phyloP scores from a whole-genome alignment of 1,139 yeast species.

The Geotrichum restrictum region DNA sequence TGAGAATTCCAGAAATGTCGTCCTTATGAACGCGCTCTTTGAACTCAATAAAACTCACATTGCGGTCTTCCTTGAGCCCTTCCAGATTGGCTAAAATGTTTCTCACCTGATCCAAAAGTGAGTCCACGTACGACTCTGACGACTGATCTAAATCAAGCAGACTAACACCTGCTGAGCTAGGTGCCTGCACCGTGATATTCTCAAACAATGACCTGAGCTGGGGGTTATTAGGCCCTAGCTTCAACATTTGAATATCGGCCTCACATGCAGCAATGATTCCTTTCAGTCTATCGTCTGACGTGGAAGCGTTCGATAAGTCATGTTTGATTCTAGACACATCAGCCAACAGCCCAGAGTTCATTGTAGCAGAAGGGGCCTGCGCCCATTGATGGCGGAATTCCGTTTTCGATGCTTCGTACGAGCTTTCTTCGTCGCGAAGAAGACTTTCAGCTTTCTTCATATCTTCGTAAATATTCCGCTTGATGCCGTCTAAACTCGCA shows the following conservation, averaged over 20 bases:
- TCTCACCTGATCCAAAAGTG: conserved; percentile 47
- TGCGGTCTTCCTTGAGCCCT: conserved; percentile 56
- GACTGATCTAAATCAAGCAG: conserved; percentile 62
- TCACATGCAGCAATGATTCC: conserved; percentile 41
- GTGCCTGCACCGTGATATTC: conserved; percentile 23
- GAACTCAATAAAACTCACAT: conserved; percentile 57
- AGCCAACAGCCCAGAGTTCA: conserved; percentile 42
- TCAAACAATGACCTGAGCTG: conserved; percentile 34
- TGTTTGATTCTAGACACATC: conserved; percentile 58
- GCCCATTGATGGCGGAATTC: conserved; percentile 41
- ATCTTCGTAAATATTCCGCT: conserved; percentile 25
- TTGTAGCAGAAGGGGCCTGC: conserved; percentile 40
- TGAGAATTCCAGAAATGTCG: conserved; percentile 75
- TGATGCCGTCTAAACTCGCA: conserved; percentile 23
- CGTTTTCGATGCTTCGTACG: conserved; percentile 35
- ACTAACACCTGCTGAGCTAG: conserved; percentile 34
- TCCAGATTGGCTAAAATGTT: conserved; percentile 46
- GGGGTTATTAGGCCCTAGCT: conserved; percentile 34
- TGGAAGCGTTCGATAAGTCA: conserved; percentile 63
- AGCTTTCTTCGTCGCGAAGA: conserved; percentile 40
- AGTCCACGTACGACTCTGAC: conserved; percentile 41
- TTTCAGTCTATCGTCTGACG: conserved; percentile 59
- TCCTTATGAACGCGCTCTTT: conserved; percentile 72
- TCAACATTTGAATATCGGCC: conserved; percentile 40
- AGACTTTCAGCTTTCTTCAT: conserved; percentile 44